A percentile compares a stretch with the other conserved stretches of the same genome.
phyloP scores from a whole-genome alignment of 805 yeast species.

The Tetrapisispora taiwanensis region DNA sequence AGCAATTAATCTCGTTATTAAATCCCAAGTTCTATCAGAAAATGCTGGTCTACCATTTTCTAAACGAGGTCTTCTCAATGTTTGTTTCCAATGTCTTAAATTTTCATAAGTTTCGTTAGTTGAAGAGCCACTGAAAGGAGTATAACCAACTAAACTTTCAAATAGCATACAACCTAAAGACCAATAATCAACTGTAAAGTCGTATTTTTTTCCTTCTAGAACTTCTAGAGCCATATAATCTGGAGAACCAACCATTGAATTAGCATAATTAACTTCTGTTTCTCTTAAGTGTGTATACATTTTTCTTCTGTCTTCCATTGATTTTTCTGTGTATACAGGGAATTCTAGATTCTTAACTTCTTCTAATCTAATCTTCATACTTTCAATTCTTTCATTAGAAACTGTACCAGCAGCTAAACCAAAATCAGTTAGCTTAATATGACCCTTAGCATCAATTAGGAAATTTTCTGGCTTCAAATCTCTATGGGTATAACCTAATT shows the following conservation, averaged over 20 bases:
- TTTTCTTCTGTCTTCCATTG: constrained; percentile 79
- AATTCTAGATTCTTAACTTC: constrained; percentile 69
- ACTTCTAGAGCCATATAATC: constrained; percentile 99
- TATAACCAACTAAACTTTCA: constrained; percentile 92
- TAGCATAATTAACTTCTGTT: constrained; percentile 73
- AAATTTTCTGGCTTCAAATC: constrained; percentile 94
- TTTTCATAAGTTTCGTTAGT: constrained; percentile 93
- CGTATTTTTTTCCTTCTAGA: constrained; percentile 84
- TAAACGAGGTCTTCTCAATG: constrained; percentile 80
- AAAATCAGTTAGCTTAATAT: constrained; percentile 74
- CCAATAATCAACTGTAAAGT: constrained; percentile 97
- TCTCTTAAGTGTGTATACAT: constrained; percentile 72
- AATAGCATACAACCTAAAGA: constrained; percentile 94
- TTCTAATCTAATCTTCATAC: constrained; percentile 64
- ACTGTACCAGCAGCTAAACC: constrained; percentile 96
- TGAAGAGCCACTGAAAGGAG: constrained; percentile 91
- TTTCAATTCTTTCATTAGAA: constrained; percentile 83
- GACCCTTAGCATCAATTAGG: constrained; percentile 65
- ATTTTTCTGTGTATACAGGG: constrained; percentile 51
- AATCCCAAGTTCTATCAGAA: constrained; percentile 93
- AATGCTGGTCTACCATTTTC: constrained; percentile 87
- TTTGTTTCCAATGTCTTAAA: constrained; percentile 83
- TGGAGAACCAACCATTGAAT: constrained; percentile 95
- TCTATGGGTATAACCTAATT: constrained; percentile 91
- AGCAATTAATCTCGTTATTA: constrained; percentile 70